Base-by-base conservation (phyloP, 441 rosid genomes). In the Flueggea neowawraea region DNA sequence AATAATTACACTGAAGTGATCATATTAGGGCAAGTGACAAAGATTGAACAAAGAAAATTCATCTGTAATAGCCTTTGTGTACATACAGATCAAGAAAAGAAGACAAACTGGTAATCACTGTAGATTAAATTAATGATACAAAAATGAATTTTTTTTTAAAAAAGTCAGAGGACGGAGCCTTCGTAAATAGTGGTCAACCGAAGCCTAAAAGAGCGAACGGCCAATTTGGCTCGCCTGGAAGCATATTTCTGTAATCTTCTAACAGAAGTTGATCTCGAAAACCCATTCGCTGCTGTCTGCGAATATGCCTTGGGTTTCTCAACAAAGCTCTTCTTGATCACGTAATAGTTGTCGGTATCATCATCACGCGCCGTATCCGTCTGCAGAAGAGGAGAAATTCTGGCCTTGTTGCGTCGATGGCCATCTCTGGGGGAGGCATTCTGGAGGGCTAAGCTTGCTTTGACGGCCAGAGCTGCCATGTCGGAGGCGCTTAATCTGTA, bases 381-480 rank as follows among this genome's bases (percentile, higher is more conserved):
- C 15, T 56, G 33, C 22, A 79, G 54, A 36, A 78, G 79, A 11
- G 87, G 90, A 0, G 94, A 76, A 17, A 84, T 82, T 62, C 82
- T 66, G 6, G 80, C 72, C 44, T 73, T 78, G n/a, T 74, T 80
- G 6, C 67, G 63, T 1, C 81, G 73, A 6, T 68, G 56, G 7
- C 58, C 39, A 1, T 54, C 67, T 13, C 63, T 71, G 31, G 74
- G 74, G 3, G 74, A 54, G 0, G 72, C 58, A 10, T 66, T 81
- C 55, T 80, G 79, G 32, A 89, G 65, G 41, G 96, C 88, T 22
- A 75, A 56, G 81, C 84, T 77, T 13, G 91, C 94, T 73, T 80
- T 87, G 13, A 89, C 91, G 2, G 96, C 94, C 17, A 87, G 68
- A 17, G 87, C 91, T 0, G 91, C 94, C 94, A 89, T 89, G 49